These are phyloP conservation scores for Globisporangium cederbergense DNA, from an alignment of 352 stramenopile species.

Conservation along the genomic window DNA sequence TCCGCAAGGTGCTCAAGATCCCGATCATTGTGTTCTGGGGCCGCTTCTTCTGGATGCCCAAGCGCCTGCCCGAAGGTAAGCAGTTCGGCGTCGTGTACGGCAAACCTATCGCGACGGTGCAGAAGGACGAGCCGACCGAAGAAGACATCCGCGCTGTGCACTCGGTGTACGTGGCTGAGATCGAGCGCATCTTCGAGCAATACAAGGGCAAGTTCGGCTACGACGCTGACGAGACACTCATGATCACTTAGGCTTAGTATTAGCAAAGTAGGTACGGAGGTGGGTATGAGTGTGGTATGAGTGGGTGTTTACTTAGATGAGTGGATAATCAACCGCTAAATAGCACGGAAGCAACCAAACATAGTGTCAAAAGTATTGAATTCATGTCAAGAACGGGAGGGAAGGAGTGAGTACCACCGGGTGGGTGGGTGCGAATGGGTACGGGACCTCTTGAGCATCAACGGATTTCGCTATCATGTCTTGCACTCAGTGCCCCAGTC, in stretches of 20 bases:
- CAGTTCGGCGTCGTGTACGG: slow-evolving; percentile 72
- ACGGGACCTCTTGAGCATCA: too few species aligned
- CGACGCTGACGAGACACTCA: slow-evolving; percentile 54
- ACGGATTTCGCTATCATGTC: slow-evolving; percentile 28
- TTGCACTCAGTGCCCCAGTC: slow-evolving; percentile 64
- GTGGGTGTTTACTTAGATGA: too few species aligned
- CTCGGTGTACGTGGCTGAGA: slow-evolving; percentile 50
- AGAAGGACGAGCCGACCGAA: slow-evolving; percentile 55
- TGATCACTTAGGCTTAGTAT: too few species aligned
- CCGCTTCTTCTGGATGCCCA: slow-evolving; percentile 73
- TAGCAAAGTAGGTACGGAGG: too few species aligned
- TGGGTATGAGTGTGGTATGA: too few species aligned
- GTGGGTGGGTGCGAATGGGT: too few species aligned
- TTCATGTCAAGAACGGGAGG: too few species aligned
- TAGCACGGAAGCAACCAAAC: too few species aligned
- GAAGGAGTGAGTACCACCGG: too few species aligned
- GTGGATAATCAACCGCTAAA: too few species aligned
- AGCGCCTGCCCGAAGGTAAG: slow-evolving; percentile 54
- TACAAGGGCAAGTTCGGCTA: slow-evolving; percentile 78
- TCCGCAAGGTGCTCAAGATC: slow-evolving; percentile 15
- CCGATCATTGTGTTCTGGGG: slow-evolving; percentile 10
- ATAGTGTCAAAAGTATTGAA: too few species aligned
- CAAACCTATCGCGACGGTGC: slow-evolving; percentile 53
- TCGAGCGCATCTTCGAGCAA: slow-evolving; percentile 58
- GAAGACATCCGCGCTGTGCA: slow-evolving; percentile 56